These are phyloP conservation scores for Epicoccum nigrum DNA, from an alignment of 2,329 filamentous ascomycete genomes.

Conservation along the genomic window DNA sequence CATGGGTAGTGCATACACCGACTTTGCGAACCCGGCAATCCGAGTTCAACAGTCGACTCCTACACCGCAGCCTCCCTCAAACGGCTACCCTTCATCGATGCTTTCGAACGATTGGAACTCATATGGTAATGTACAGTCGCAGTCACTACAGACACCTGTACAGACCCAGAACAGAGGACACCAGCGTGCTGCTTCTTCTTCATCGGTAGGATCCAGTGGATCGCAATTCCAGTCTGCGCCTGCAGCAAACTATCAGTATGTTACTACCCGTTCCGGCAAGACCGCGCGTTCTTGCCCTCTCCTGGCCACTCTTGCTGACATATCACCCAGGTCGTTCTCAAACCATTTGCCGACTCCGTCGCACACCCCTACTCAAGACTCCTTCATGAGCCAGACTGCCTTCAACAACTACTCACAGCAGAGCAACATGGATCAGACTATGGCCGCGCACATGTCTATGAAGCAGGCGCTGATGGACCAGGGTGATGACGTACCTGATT, in stretches of 20 bases:
- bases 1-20: conserved; percentile 42
- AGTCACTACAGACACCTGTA: conserved; percentile 42
- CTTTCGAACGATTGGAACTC: conserved; percentile 41
- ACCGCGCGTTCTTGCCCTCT: not conserved
- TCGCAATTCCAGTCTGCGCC: conserved; percentile 43
- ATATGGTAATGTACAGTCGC: conserved; percentile 41
- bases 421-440: conserved; percentile 50
- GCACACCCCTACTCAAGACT: conserved; percentile 60
- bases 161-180: conserved; percentile 41
- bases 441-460: conserved; percentile 64
- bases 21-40: conserved; percentile 47
- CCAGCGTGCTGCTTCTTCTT: conserved; percentile 48
- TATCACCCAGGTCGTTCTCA: conserved; percentile 51
- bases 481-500: conserved; percentile 58
- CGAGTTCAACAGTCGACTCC: conserved; percentile 51
- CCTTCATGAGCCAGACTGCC: conserved; percentile 53
- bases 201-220: conserved; percentile 46
- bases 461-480: conserved; percentile 62
- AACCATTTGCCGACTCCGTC: conserved; percentile 62
- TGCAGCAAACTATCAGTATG: conserved; percentile 48
- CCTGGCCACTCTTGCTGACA: conserved; percentile 40
- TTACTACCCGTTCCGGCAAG: conserved; percentile 52
- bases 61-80: conserved; percentile 40
- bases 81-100: conserved; percentile 41
- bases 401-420: conserved; percentile 56